phyloP scores from a whole-genome alignment of 768 basidiomycete genomes.

The Boletellus sp. region DNA sequence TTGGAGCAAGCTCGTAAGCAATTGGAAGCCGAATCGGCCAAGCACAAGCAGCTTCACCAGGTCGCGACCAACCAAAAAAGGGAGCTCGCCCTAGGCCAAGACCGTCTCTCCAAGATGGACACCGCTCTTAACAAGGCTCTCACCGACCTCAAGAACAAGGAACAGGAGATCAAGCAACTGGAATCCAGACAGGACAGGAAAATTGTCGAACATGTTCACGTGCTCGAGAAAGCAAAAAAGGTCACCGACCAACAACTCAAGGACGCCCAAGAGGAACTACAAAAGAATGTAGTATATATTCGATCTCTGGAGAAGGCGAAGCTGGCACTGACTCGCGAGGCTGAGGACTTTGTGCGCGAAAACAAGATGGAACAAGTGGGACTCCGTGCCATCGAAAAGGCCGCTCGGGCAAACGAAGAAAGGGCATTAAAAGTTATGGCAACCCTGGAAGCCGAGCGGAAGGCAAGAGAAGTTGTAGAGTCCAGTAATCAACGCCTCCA shows the following conservation, averaged over 20 bases:
- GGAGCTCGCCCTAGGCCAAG: constrained; percentile 66
- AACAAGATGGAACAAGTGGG: constrained; percentile 67
- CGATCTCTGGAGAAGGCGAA: constrained; percentile 86
- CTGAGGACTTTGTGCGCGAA: constrained; percentile 76
- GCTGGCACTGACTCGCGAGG: constrained; percentile 66
- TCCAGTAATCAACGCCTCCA: constrained; percentile 57
- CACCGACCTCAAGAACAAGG: constrained; percentile 74
- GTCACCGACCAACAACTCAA: constrained; percentile 89
- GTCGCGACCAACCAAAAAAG: constrained; percentile 55
- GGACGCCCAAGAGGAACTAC: constrained; percentile 75
- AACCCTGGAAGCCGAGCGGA: constrained; percentile 65
- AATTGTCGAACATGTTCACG: constrained; percentile 97
- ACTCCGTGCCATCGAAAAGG: constrained; percentile 67
- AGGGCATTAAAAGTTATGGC: constrained; percentile 50
- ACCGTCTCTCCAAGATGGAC: constrained; percentile 68
- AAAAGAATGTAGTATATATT: constrained; percentile 70
- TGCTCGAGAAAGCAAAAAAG: constrained; percentile 91
- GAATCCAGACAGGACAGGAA: constrained; percentile 91
- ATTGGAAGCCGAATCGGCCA: constrained; percentile 68
- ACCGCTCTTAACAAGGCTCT: constrained; percentile 77
- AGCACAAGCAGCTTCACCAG: constrained; percentile 75
- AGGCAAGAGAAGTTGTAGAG: constrained; percentile 62
- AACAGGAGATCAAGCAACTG: constrained; percentile 84
- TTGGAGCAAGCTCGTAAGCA: constrained; percentile 68
- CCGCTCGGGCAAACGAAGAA: constrained; percentile 57